A percentile compares a stretch with the other conserved stretches of the same genome.
These are phyloP conservation scores for Colletotrichum australisinense DNA, from an alignment of 2,329 filamentous ascomycete species.

Conservation along the genomic window DNA sequence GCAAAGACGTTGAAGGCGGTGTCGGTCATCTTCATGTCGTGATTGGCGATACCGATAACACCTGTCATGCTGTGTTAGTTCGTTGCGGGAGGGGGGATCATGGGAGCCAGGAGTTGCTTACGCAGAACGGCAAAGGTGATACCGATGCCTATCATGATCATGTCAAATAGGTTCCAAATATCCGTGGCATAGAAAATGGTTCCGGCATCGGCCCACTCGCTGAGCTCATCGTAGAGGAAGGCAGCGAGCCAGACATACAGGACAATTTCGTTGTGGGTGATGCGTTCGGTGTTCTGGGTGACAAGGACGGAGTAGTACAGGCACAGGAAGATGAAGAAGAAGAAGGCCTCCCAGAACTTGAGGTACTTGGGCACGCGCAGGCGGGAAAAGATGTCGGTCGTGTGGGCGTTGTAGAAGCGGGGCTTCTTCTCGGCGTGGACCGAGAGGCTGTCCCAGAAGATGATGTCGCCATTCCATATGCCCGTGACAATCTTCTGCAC, in stretches of 20 bases:
- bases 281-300: slow-evolving; percentile 72
- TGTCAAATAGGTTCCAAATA: slow-evolving; percentile 82
- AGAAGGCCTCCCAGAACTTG: slow-evolving; percentile 85
- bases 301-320: slow-evolving; percentile 91
- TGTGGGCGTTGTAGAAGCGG: slow-evolving; percentile 76
- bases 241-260: slow-evolving; percentile 89
- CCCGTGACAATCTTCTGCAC: slow-evolving; percentile 87
- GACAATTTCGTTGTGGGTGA: slow-evolving; percentile 77
- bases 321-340: slow-evolving; percentile 80
- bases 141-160: slow-evolving; percentile 80
- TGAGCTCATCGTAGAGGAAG: slow-evolving; percentile 89
- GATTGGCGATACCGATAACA: slow-evolving; percentile 71
- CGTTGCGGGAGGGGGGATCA: too few relatives aligned
- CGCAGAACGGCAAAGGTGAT: slow-evolving; percentile 77
- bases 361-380: slow-evolving; percentile 85
- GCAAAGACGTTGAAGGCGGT: slow-evolving; percentile 90
- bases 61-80: slow-evolving; percentile 54
- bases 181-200: slow-evolving; percentile 87
- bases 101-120: slow-evolving; percentile 56
- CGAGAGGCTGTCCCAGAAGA: slow-evolving; percentile 86
- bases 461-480: slow-evolving; percentile 87
- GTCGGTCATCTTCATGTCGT: slow-evolving; percentile 74
- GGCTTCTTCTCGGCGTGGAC: slow-evolving; percentile 80
- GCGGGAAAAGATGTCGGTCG: slow-evolving; percentile 79
- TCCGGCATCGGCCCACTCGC: slow-evolving; percentile 87